These are phyloP conservation scores for Blastomyces parvus DNA, from an alignment of 2,329 filamentous ascomycete species.

Conservation along the genomic window DNA sequence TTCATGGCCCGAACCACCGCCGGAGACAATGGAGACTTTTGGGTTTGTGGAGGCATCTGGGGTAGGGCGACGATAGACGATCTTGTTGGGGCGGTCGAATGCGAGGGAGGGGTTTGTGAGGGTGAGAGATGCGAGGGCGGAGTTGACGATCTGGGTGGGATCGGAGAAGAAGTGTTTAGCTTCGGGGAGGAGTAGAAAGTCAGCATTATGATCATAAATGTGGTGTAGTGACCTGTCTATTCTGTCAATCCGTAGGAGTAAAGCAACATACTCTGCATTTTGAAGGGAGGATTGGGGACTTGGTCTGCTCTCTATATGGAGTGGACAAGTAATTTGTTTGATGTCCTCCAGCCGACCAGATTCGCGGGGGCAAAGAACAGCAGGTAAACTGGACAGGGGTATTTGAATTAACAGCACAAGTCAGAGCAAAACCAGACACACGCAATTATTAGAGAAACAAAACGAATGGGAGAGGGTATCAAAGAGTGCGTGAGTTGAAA, in stretches of 20 bases:
- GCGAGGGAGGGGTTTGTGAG: conserved; percentile 75
- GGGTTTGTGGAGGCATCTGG: conserved; percentile 37
- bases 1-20: conserved; percentile 84
- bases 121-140: conserved; percentile 67
- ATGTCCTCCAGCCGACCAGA: neutral
- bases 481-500: neutral
- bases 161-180: conserved; percentile 85
- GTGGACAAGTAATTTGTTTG: neutral
- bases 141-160: conserved; percentile 64
- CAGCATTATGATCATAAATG: conserved; percentile 6
- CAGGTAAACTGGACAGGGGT: neutral
- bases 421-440: neutral
- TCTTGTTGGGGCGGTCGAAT: conserved; percentile 70
- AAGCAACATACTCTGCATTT: conserved; percentile 29
- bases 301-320: conserved; percentile 9
- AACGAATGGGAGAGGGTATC: neutral
- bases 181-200: conserved; percentile 15
- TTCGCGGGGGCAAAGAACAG: neutral
- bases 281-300: conserved; percentile 7
- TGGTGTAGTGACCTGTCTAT: neutral
- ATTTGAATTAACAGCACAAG: neutral
- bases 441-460: neutral
- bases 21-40: conserved; percentile 74
- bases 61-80: conserved; percentile 62
- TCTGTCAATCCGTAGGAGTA: neutral